Evolutionary conservation across 2,329 filamentous ascomycete genomes (phyloP).

Genomic region (Trichoderma sp.): DNA sequence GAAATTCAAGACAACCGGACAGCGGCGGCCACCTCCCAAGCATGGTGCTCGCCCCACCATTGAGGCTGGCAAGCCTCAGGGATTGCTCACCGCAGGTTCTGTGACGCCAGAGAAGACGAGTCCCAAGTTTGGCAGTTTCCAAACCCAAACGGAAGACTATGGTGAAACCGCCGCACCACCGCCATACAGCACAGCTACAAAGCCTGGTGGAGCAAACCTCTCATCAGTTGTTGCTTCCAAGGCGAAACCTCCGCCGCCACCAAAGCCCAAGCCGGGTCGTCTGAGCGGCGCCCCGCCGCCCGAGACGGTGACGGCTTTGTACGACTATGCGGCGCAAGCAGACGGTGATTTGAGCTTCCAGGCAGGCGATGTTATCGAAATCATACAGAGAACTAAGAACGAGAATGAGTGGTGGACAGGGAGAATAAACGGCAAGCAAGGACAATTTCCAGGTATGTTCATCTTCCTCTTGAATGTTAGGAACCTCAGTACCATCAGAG

Average conservation of each 20-base stretch:
- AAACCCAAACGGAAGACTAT: slow-evolving; percentile 43
- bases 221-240: slow-evolving; percentile 54
- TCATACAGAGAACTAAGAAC: slow-evolving; percentile 78
- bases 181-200: slow-evolving; percentile 60
- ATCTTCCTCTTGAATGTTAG: neutral
- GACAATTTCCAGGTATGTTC: slow-evolving; percentile 85
- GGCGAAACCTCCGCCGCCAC: slow-evolving; percentile 70
- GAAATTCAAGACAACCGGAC: slow-evolving; percentile 87
- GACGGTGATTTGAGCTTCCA: slow-evolving; percentile 91
- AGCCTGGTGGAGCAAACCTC: slow-evolving; percentile 10
- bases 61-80: slow-evolving; percentile 51
- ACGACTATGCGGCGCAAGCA: slow-evolving; percentile 94
- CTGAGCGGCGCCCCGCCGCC: slow-evolving; percentile 65
- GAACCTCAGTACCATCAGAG: neutral
- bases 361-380: slow-evolving; percentile 85
- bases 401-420: slow-evolving; percentile 98
- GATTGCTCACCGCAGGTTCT: slow-evolving; percentile 53
- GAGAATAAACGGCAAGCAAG: slow-evolving; percentile 73
- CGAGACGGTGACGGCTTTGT: slow-evolving; percentile 86
- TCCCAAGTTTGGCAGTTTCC: slow-evolving; percentile 41
- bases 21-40: slow-evolving; percentile 59
- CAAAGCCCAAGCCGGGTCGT: slow-evolving; percentile 75
- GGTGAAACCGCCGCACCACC: slow-evolving; percentile 62
- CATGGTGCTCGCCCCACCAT: slow-evolving; percentile 59
- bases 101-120: slow-evolving; percentile 33